phyloP scores from a whole-genome alignment of 805 yeast species.

The Candida suzukii region DNA sequence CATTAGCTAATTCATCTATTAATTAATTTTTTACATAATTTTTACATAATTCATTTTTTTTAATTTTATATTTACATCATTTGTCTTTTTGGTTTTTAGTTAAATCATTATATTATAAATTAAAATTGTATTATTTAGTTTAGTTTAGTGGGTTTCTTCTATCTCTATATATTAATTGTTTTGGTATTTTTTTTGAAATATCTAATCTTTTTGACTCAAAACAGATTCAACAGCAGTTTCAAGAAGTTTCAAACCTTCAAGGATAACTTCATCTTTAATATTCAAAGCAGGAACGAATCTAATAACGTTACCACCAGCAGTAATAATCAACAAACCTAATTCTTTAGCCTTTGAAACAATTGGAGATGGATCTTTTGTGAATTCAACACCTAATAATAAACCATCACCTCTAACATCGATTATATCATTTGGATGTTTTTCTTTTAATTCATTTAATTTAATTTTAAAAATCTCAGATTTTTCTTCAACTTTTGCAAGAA shows the following conservation, averaged over 20 bases:
- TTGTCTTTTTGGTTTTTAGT: no score
- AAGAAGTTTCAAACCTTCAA: constrained; percentile 66
- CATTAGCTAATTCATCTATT: neutral
- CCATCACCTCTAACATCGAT: constrained; percentile 83
- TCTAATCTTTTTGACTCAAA: constrained; percentile 6
- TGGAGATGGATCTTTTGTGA: constrained; percentile 53
- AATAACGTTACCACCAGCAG: constrained; percentile 88
- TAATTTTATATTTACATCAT: no score
- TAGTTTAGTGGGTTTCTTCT: no score
- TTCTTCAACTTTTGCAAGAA: constrained; percentile 51
- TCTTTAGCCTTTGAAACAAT: constrained; percentile 69
- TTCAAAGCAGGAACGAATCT: constrained; percentile 91
- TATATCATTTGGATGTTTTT: constrained; percentile 54
- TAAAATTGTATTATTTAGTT: no score
- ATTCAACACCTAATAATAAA: constrained; percentile 76
- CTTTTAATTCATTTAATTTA: constrained; percentile 42
- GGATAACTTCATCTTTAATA: constrained; percentile 61
- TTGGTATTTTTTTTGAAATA: neutral
- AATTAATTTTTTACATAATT: neutral
- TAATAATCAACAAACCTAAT: constrained; percentile 74
- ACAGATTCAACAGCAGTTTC: constrained; percentile 42
- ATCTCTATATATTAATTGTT: neutral
- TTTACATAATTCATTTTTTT: no score
- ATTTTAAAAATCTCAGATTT: constrained; percentile 52
- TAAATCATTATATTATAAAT: no score